Conservation (phyloP, 306 rosid genomes). For the Medicago ruthenica region DNA sequence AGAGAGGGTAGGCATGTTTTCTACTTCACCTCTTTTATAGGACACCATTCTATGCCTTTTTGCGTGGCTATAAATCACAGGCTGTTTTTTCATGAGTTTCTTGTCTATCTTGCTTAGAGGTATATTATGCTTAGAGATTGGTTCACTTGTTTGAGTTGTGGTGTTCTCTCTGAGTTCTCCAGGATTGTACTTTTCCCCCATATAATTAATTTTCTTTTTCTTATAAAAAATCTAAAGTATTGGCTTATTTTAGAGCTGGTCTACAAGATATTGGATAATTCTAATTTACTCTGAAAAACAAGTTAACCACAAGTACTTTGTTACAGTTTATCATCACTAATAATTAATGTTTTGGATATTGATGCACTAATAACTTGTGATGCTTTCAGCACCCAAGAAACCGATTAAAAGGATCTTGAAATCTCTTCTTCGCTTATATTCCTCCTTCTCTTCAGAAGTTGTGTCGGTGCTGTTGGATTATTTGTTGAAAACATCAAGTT, state of each 20-base stretch:
- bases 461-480: constrained; percentile 71
- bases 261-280: too few species aligned
- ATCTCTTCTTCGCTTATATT: constrained; percentile 66
- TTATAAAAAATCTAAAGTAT: neutral
- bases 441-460: constrained; percentile 79
- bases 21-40: constrained; percentile 6
- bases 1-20: constrained; percentile 8
- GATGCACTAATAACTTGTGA: constrained; percentile 41
- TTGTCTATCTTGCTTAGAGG: neutral
- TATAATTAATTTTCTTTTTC: constrained; percentile 1
- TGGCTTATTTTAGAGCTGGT: neutral
- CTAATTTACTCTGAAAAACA: too few species aligned
- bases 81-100: neutral
- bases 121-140: neutral
- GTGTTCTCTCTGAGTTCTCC: neutral
- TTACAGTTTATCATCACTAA: constrained; percentile 6
- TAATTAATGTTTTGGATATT: constrained; percentile 26
- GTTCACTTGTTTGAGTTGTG: constrained; percentile 2
- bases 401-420: constrained; percentile 59
- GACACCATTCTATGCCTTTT: neutral
- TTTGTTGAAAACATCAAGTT: constrained; percentile 60
- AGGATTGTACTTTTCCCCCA: neutral
- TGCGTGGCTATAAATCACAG: neutral
- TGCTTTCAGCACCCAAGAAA: constrained; percentile 71
- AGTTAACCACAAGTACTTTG: constrained; percentile 5